Base-by-base conservation (phyloP, 2,329 filamentous ascomycete species). In the Tolypocladium endophyticum region DNA sequence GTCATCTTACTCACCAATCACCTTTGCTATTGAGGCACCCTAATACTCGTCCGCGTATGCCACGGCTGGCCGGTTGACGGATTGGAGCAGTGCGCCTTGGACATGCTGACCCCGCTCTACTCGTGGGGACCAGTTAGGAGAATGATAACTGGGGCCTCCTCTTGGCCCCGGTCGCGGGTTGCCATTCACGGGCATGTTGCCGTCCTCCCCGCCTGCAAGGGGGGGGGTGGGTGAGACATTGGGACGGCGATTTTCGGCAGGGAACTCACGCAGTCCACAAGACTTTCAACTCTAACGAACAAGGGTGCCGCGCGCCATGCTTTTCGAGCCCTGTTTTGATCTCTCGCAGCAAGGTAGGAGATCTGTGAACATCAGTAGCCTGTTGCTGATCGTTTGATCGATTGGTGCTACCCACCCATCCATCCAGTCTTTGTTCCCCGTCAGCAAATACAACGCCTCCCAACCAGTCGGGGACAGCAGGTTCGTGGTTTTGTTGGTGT, bases 171-270 rank as follows among this genome's bases (percentile, higher is more conserved):
- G 16, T 58, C 25, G 30, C 28, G 25, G 25, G 12, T 16, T 28
- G 9, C 58, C 35, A 41, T 56, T 47, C 39, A 50, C n/a, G 55
- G 35, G 38, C 12, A 41, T 30, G 9, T 52, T 53, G 9, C 59
- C 54, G 35, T 57, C 47, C 61, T 58, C 60, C 56, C 50, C 50
- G 57, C 47, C 25, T 35, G 58, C 58, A 47, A 45, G 52, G 50
- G 43, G 38, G 38, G 18, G n/a, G 50, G 30, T 11, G 20, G 30
- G 50, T 30, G 30, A 35, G 47, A 53, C 14, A 35, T 35, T 52
- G 30, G 50, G 20, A 12, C 25, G 8, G 8, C 47, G 20, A 33
- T 14, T 33, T 20, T 35, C 30, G 30, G 33, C 20, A 23, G 6
- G 50, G 30, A 35, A 33, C 45, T 35, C 30, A 18, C n/a, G 20